Conservation (phyloP, 345 rosid genomes). For the Salix exigua region DNA sequence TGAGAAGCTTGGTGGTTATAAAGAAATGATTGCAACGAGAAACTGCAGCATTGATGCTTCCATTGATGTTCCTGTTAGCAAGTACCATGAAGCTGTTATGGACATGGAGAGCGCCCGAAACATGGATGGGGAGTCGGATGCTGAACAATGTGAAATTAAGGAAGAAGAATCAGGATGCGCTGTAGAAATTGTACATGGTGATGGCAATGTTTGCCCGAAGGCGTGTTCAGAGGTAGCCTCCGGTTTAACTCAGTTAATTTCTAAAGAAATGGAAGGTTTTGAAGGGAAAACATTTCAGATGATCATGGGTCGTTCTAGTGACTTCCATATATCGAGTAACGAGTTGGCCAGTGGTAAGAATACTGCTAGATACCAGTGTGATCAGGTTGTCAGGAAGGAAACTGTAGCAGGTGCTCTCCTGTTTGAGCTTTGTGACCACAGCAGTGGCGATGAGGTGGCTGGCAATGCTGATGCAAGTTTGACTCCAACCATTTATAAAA, state of each 20-base stretch:
- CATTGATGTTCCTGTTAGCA: neutral
- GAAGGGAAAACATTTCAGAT: neutral
- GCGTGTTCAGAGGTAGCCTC: neutral
- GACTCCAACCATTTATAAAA: neutral
- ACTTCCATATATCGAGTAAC: neutral
- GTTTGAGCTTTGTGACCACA: conserved; percentile 2
- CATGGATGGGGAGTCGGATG: neutral
- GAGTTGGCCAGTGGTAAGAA: neutral
- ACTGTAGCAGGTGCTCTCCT: neutral
- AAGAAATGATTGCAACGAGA: conserved; percentile 1
- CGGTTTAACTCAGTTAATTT: neutral
- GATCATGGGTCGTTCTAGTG: neutral
- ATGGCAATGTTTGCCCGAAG: neutral
- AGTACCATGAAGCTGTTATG: conserved; percentile 1
- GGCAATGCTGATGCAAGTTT: neutral
- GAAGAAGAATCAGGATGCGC: neutral
- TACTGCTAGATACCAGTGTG: neutral
- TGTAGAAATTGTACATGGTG: neutral
- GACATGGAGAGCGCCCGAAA: neutral
- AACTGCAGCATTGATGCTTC: neutral
- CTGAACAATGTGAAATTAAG: neutral
- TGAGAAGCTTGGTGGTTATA: neutral
- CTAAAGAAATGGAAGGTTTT: neutral
- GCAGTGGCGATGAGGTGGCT: conserved; percentile 7
- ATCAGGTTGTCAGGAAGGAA: conserved; percentile 3